Evolutionary conservation across 345 rosid species (phyloP), one percentile per base, ranked within the genome.

Genomic region (Cardamine resedifolia): DNA sequence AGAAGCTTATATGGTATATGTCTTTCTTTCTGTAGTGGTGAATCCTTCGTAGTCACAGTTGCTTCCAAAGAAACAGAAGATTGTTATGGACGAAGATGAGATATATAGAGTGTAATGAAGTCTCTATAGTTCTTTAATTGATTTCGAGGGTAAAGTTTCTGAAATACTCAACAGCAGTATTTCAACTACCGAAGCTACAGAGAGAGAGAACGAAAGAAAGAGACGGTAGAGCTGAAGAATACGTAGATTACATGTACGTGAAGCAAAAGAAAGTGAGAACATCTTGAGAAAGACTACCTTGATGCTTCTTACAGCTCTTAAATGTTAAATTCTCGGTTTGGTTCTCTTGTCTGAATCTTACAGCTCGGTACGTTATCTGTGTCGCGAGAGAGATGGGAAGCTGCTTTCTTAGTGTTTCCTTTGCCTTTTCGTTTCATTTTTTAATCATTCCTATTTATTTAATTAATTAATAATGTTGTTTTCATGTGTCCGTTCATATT

Each of bases 191-290:
- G 70, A 58, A 27, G 60, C 21, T 58, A 21, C 53, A 39, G 76
- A 66, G 47, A 60, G 55, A 64, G 34, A 65, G 21, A 34, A n/a
- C n/a, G 30, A 65, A 1, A 66, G 64, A 64, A 38, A 66, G 64
- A 73, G 79, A 33, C 73, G 79, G 79, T 70, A 70, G 62, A 77
- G 76, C 80, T 63, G 56, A 70, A 77, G 55, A 49, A 77, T 63
- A 64, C 75, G 79, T 76, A 70, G 63, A 70, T 77, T 57, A 79
- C 65, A 82, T 80, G 86, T 84, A 55, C 91, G 81, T 89, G 78
- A 86, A 87, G 91, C 57, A 77, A 85, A 87, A 84, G 90, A 66
- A 77, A 86, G 79, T 66, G 73, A 79, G 68, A 68, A 43, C 14
- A 52, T 75, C 50, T 75, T 62, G 64, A 64, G 31, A 38, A 64